Base-by-base conservation (phyloP, 352 stramenopile species). In the Peronospora tabacina region DNA sequence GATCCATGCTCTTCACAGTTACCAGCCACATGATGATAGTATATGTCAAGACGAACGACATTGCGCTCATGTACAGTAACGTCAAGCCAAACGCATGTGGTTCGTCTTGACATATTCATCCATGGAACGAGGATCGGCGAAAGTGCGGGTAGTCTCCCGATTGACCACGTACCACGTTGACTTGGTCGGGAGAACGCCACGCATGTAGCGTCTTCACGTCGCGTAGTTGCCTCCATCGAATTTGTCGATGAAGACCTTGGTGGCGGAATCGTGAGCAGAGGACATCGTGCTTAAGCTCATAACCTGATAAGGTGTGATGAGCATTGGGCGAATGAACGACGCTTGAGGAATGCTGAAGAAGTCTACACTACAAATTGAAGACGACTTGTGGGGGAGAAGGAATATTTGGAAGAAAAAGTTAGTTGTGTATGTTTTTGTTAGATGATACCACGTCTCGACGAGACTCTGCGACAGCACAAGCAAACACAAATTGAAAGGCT, bases 11-110 rank as follows among this genome's bases (percentile, higher is more conserved):
- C 56, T 38, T 63, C 47, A n/a, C 42, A 60, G 32, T 68, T 33
- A 20, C 53, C 49, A 20, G 63, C 39, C 26, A 63, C 47, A 26
- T 54, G 52, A 38, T 63, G 52, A 20, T 65, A 58, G 29, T 62
- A n/a, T n/a, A n/a, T n/a, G n/a, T n/a, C n/a, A n/a, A n/a, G n/a
- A n/a, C n/a, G n/a, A n/a, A n/a, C n/a, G n/a, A n/a, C n/a, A n/a
- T 32, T 0, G 50, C 49, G 2, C 59, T 47, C 13, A 68, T 61
- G 15, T 64, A 47, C 1, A 68, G 46, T 12, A 68, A 35, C 55
- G 61, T 61, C 38, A 68, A 8, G 6, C 61, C 46, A 20, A 65
- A 58, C 16, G 55, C 55, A 62, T 29, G 41, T 58, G 64, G 45
- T 35, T 64, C 7, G 56, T 42, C 45, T 55, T 51, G 39, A 57